Evolutionary conservation across 2,329 filamentous ascomycete species (phyloP), one percentile per base, ranked within the genome.

Genomic region (Penicillium nordicum): DNA sequence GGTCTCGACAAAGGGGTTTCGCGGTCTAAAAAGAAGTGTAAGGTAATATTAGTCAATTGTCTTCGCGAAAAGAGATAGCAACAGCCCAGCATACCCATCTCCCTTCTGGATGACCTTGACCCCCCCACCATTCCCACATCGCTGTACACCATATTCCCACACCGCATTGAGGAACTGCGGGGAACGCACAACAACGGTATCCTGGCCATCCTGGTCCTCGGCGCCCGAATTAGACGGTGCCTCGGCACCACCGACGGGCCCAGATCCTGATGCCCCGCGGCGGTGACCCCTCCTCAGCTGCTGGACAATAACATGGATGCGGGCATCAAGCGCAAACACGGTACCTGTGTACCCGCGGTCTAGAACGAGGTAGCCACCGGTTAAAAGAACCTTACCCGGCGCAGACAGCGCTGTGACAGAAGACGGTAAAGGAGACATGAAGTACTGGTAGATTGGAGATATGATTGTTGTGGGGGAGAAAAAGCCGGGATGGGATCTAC

Each of bases 371-470:
- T 97, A 99, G 59, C 94, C 94, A 61, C 94, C 94, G 4, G 93
- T 91, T 52, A 97, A 84, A 62, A 99, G 84, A 58, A 99, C 94
- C 79, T 99, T 99, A 66, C 94, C 94, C 18, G 94, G 94, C 23
- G 94, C 93, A 61, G 94, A 97, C 63, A 96, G 84, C 69, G 87
- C 88, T 48, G 77, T 74, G 53, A 67, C 62, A 5, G 66, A 62
- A 34, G 65, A 61, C 38, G 68, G 61, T 58, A 53, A 50, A 29
- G 58, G 54, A 42, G 58, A 56, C 61, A 64, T 66, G 18, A 11
- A n/a, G 38, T 25, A 34, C 12, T 43, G 29, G 29, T 30, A 12
- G 16, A 18, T 45, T 44, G 40, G 21, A 45, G 42, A 55, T 44
- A 53, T 52, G 18, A 48, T 50, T 14, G 40, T 53, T 56, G 55